A percentile compares a stretch with the other conserved stretches of the same genome.
phyloP scores from a whole-genome alignment of 1,284 basidiomycete species.

The Ceratobasidium papillatum region DNA sequence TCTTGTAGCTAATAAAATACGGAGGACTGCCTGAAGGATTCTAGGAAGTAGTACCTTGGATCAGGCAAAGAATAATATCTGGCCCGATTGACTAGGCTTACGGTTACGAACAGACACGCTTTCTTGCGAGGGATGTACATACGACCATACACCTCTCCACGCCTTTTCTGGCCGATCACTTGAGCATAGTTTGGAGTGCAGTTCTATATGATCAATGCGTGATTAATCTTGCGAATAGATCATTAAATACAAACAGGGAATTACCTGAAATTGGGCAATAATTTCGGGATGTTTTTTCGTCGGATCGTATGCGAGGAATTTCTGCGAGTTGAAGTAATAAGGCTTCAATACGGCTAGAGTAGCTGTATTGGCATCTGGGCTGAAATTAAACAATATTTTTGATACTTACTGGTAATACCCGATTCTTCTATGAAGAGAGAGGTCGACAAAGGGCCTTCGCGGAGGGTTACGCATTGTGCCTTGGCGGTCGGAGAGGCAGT shows the following conservation, averaged over 20 bases:
- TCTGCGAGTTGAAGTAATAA: not conserved
- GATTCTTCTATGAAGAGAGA: no score
- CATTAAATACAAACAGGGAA: no score
- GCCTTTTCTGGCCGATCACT: not conserved
- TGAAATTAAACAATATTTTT: no score
- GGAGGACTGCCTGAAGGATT: not conserved
- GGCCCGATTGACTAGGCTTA: not conserved
- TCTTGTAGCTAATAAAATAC: not conserved
- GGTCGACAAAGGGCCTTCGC: no score
- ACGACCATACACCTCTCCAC: not conserved
- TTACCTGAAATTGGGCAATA: not conserved
- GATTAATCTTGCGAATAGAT: not conserved
- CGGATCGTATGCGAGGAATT: not conserved
- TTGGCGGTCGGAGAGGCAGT: no score
- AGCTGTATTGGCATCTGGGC: no score
- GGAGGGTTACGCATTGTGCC: no score
- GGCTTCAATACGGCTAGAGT: not conserved
- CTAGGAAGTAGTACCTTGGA: not conserved
- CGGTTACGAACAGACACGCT: not conserved
- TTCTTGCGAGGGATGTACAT: not conserved
- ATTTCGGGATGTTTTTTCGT: not conserved
- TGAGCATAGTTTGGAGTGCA: conserved; percentile 10
- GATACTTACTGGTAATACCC: no score
- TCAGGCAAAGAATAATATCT: not conserved
- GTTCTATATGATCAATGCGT: not conserved